Base-by-base conservation (phyloP, 2,329 filamentous ascomycete genomes). In the Phyllachora maydis region DNA sequence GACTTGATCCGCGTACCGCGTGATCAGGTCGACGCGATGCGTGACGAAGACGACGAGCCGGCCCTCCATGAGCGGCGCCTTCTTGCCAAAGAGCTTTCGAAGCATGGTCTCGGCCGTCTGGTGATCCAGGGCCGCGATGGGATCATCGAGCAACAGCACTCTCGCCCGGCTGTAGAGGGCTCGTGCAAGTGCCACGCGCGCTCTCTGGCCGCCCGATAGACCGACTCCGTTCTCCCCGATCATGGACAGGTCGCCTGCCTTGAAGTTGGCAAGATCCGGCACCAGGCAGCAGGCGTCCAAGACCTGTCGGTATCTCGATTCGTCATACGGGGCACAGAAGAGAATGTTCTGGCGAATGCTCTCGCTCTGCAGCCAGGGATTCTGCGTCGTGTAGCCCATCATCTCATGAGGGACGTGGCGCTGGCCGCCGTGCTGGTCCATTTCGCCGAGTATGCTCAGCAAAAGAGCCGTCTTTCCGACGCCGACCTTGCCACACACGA, bases 11-110 rank as follows among this genome's bases (percentile, higher is more conserved):
- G 81, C 77, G 20, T 82, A 53, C n/a, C 62, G 56, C 11, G 66
- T 60, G 28, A 81, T 77, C 7, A 92, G 50, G 30, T 83, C 72
- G n/a, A 83, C 71, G 18, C 71, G 59, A 40, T 82, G 75, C 0
- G 79, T 82, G 22, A 85, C 77, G 19, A 82, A 65, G n/a, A 88
- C 63, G 0, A 78, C 70, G 0, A 74, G 77, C 5, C 77, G 60
- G 0, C 62, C 61, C 11, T 60, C 56, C 30, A 39, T 42, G n/a
- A 49, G 31, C 15, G 32, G 29, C 4, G 33, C 33, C 6, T 40
- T 39, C 2, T 40, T 35, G 0, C 30, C 25, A 24, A 81, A 54
- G 33, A 17, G 16, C 16, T 9, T 17, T 9, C 9, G 16, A 9
- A 9, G 6, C 42, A 52, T 78, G 35, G 39, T 60, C 41, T 45